Percentiles rank a stretch among this genome's conserved stretches.
Evolutionary conservation across 1,284 basidiomycete genomes (phyloP).

Genomic region (Amylostereum chailletii): DNA sequence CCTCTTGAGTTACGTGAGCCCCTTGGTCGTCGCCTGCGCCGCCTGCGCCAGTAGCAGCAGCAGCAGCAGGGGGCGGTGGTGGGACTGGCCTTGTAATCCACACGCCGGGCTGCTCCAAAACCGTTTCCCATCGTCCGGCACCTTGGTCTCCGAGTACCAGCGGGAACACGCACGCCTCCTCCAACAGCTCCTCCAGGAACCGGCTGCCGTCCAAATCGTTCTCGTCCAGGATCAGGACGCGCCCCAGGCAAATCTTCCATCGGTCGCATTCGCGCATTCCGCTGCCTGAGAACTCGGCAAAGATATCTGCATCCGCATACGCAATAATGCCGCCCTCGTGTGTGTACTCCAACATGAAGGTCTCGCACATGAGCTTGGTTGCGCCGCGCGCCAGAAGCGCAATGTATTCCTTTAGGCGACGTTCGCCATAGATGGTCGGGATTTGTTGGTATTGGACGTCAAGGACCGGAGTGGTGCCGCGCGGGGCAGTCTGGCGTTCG

Average conservation of each 20-base stretch:
- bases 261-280: constrained; percentile 9
- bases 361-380: constrained; percentile 11
- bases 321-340: constrained; percentile 11
- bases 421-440: no score
- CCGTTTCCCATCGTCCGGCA: constrained; percentile 10
- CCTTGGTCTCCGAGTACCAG: neutral
- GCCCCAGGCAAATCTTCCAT: constrained; percentile 13
- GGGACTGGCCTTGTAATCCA: constrained; percentile 10
- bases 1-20: no score
- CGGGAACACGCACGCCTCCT: constrained; percentile 9
- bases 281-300: constrained; percentile 4
- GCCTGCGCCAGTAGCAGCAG: no score
- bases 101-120: neutral
- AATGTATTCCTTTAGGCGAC: constrained; percentile 2
- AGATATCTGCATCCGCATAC: constrained; percentile 8
- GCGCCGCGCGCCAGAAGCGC: constrained; percentile 10
- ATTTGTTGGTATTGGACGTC: neutral
- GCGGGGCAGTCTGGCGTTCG: neutral
- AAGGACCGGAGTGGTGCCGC: constrained; percentile 1
- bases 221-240: constrained; percentile 6
- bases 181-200: constrained; percentile 11
- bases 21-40: no score
- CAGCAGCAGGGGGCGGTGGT: no score
- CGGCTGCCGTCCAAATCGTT: constrained; percentile 10
- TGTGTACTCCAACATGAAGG: constrained; percentile 6